A percentile compares a stretch with the other conserved stretches of the same genome.
Evolutionary conservation across 768 basidiomycete genomes (phyloP).

Genomic region (Mycena vitilis): DNA sequence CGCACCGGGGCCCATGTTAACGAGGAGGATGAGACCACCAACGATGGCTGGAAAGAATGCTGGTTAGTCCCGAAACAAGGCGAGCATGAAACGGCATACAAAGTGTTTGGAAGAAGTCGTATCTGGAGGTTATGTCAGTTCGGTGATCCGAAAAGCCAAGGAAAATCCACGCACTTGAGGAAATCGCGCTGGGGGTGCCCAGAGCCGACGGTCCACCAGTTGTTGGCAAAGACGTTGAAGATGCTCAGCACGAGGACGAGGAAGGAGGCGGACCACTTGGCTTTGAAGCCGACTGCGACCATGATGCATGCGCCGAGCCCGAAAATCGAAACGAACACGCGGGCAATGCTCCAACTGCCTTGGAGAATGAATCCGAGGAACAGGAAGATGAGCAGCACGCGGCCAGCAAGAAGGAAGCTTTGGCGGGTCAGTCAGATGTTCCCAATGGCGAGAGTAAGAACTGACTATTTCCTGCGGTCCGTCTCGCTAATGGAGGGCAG

Average conservation of each 20-base stretch:
- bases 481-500: slow-evolving; percentile 91
- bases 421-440: slow-evolving; percentile 6
- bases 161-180: slow-evolving; percentile 78
- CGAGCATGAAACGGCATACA: slow-evolving; percentile 54
- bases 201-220: slow-evolving; percentile 96
- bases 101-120: slow-evolving; percentile 99
- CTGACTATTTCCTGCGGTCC: slow-evolving; percentile 98
- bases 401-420: slow-evolving; percentile 97
- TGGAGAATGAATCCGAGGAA: slow-evolving; percentile 98
- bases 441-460: slow-evolving; percentile 24
- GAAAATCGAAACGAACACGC: slow-evolving; percentile 88
- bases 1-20: slow-evolving; percentile 96
- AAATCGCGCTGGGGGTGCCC: slow-evolving; percentile 97
- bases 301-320: slow-evolving; percentile 93
- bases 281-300: slow-evolving; percentile 99
- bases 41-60: slow-evolving; percentile 74
- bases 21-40: slow-evolving; percentile 95
- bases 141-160: slow-evolving; percentile 10
- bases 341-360: slow-evolving; percentile 88
- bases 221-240: slow-evolving; percentile 99
- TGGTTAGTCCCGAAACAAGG: slow-evolving; percentile 17
- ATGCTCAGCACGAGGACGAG: slow-evolving; percentile 90
- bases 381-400: slow-evolving; percentile 97
- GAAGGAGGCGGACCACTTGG: slow-evolving; percentile 98
- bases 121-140: slow-evolving; percentile 62